Evolutionary conservation across 192 early-diverging fungal species (phyloP).

Genomic region (Backusella liffmaniae): DNA sequence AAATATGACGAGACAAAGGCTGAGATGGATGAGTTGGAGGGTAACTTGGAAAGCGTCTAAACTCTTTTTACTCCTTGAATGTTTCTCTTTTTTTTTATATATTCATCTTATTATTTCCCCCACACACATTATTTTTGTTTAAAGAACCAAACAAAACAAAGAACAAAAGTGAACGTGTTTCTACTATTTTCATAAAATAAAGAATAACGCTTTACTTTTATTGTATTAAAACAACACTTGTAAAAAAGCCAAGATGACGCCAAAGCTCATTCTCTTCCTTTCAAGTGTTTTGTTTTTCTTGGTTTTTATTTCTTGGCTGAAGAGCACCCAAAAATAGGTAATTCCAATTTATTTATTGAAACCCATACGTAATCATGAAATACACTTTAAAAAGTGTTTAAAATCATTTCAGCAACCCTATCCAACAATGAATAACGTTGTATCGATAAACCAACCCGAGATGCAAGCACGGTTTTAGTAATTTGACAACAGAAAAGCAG

Average conservation of each 20-base stretch:
- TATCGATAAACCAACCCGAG: not conserved
- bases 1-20: constrained; percentile 67
- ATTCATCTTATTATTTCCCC: not conserved
- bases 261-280: not conserved
- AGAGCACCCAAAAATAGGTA: not conserved
- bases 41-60: constrained; percentile 80
- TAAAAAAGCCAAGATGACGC: not conserved
- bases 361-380: not conserved
- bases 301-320: not conserved
- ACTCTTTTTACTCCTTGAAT: not conserved
- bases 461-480: not conserved
- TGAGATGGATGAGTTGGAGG: constrained; percentile 79
- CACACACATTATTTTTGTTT: not conserved
- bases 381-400: not conserved
- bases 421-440: no score
- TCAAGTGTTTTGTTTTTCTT: not conserved
- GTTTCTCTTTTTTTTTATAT: not conserved
- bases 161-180: not conserved
- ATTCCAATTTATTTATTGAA: not conserved
- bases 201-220: not conserved
- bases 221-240: not conserved
- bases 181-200: not conserved
- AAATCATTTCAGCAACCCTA: no score
- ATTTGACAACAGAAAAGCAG: not conserved
- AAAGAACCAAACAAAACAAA: not conserved